These are phyloP conservation scores for Epichloe amarillans DNA, from an alignment of 2,329 filamentous ascomycete species.

Conservation along the genomic window DNA sequence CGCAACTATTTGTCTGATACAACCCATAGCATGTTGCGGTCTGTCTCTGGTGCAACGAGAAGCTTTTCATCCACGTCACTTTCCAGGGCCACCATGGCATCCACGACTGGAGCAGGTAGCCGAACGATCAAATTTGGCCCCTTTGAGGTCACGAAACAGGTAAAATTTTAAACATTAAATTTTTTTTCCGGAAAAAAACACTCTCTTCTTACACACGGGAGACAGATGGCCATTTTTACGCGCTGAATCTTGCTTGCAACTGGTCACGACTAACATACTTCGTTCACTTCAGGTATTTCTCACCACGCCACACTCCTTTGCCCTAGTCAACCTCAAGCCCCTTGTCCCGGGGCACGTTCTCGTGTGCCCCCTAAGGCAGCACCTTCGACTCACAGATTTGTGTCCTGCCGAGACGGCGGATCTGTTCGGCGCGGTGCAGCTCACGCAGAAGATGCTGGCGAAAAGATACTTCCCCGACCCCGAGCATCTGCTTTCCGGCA, in stretches of 20 bases:
- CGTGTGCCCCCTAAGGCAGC: conserved; percentile 59
- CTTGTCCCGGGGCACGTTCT: conserved; percentile 88
- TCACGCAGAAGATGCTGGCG: conserved; percentile 63
- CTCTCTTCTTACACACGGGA: neutral
- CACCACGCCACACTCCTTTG: conserved; percentile 65
- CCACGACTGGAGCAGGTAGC: conserved; percentile 11
- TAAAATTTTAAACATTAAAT: conserved; percentile 16
- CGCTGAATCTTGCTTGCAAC: too few species aligned
- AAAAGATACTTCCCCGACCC: conserved; percentile 39
- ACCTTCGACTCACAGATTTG: conserved; percentile 65
- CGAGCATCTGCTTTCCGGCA: conserved; percentile 36
- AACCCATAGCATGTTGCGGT: neutral
- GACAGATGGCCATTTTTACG: too few species aligned
- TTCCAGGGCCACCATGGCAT: conserved; percentile 17
- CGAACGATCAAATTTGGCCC: conserved; percentile 53
- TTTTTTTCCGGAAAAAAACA: neutral
- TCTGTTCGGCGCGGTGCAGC: conserved; percentile 77
- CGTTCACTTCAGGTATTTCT: conserved; percentile 61
- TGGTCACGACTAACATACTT: neutral
- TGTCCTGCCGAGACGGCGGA: conserved; percentile 58
- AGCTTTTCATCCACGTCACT: conserved; percentile 5
- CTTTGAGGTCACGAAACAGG: conserved; percentile 64
- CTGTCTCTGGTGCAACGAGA: conserved; percentile 1
- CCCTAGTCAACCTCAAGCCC: conserved; percentile 90
- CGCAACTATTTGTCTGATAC: neutral